These are phyloP conservation scores for Arxiozyma bovina DNA, from an alignment of 1,139 yeast genomes.

Conservation along the genomic window DNA sequence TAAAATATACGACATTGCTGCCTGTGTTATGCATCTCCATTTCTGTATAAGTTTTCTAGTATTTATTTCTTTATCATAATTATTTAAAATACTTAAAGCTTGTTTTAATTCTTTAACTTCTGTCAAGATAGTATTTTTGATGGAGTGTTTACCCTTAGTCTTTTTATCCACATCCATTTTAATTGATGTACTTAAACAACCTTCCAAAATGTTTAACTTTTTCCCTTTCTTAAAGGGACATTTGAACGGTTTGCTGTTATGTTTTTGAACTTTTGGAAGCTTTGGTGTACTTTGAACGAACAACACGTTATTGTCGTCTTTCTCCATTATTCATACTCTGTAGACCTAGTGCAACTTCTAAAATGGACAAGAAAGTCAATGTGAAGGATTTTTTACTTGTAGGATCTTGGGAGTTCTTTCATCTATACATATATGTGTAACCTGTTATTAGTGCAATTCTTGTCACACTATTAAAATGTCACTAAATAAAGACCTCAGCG, in stretches of 20 bases:
- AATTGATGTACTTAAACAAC: neutral
- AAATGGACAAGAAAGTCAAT: neutral
- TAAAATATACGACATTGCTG: conserved; percentile 36
- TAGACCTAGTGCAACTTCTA: neutral
- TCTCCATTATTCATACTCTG: neutral
- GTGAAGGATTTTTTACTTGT: neutral
- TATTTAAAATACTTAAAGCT: conserved; percentile 31
- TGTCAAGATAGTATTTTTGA: conserved; percentile 9
- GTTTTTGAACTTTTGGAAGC: neutral
- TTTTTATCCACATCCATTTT: neutral
- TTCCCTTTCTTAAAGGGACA: neutral
- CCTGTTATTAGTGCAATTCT: neutral
- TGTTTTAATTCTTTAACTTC: conserved; percentile 30
- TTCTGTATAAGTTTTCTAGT: conserved; percentile 31
- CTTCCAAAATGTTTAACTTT: neutral
- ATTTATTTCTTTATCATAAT: conserved; percentile 22
- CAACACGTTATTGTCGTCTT: too few species aligned
- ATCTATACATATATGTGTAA: too few species aligned
- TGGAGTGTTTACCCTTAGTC: neutral
- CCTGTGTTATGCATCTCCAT: conserved; percentile 40
- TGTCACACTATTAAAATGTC: too few species aligned
- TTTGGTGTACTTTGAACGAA: neutral
- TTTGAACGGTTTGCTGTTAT: neutral
- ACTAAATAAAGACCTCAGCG: neutral
- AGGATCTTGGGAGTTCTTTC: neutral